Evolutionary conservation across 208 protist species (phyloP), one percentile per base, ranked within the genome.

Genomic region (Borovskyia barvae): DNA sequence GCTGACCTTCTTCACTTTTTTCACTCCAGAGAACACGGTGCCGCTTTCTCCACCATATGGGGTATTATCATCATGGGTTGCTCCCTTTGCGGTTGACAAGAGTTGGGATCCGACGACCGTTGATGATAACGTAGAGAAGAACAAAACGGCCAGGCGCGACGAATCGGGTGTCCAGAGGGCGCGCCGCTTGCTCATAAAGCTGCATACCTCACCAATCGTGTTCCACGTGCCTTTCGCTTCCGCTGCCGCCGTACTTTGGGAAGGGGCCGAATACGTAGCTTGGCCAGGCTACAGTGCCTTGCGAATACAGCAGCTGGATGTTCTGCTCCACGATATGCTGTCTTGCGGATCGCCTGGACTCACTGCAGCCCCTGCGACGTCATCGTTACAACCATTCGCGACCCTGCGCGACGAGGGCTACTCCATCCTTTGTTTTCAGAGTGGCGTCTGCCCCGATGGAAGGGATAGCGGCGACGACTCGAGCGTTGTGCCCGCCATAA

Each of bases 1-100:
- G 80, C 42, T 75, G 3, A 77, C 70, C 7, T 59, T 80, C 19
- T 73, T 86, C 24, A 75, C 65, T 17, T 77, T 72, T 45, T 75
- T 61, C 56, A 66, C 70, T 49, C 29, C 40, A 3, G 50, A 37
- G 22, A 78, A 71, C 41, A 71, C 64, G 11, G 48, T 71, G 2
- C 55, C 64, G 47, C 64, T 71, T 15, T 42, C 54, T 22, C 33
- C 11, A 25, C 29, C 19, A 37, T n/a, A n/a, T n/a, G n/a, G n/a
- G n/a, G n/a, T n/a, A n/a, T n/a, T n/a, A n/a, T n/a, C n/a, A n/a
- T n/a, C n/a, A n/a, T n/a, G n/a, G n/a, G n/a, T n/a, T n/a, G n/a
- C n/a, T n/a, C n/a, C n/a, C n/a, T n/a, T n/a, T n/a, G n/a, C n/a
- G n/a, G n/a, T n/a, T n/a, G n/a, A n/a, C n/a, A n/a, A n/a, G n/a